Base-by-base conservation (phyloP, 768 basidiomycete genomes). In the Melanogaster broomeanus region DNA sequence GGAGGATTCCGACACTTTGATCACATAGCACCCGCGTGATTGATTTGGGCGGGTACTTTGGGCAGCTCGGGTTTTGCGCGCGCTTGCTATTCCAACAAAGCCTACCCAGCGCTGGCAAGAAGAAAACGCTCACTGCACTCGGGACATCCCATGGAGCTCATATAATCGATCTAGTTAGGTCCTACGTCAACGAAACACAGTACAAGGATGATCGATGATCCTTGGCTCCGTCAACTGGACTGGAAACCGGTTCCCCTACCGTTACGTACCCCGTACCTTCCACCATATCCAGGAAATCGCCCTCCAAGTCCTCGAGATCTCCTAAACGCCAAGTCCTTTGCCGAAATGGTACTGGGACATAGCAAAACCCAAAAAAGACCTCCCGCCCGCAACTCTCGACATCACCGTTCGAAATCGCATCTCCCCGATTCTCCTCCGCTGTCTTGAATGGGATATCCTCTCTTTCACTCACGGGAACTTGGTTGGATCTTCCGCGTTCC, bases 261-360 rank as follows among this genome's bases (percentile, higher is more conserved):
- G 46, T 34, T 25, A 42, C 51, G 13, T 42, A 13, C 24, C 30
- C n/a, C 39, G n/a, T 45, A 45, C 28, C 19, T 43, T n/a, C 41
- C 2, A 15, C 5, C 13, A 5, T 31, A 13, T 31, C 46, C 18
- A 37, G 18, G 22, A 18, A 43, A 22, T 18, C 46, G 31, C 19
- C 46, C 19, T 49, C 61, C 19, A 52, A 74, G 61, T 33, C 46
- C 42, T 44, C 61, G 1, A 75, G 74, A 48, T 65, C 68, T 10
- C 39, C 58, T 13, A 80, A 78, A 57, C 72, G 72, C 4, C 77
- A 77, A 11, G 77, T 85, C 0, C 48, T 75, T n/a, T 98, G 93
- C 96, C 95, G 1, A 90, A 91, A 65, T 98, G 97, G 97, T 99
- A 91, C 64, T 93, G 88, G 90, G 94, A 98, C 22, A 80, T 92